A percentile compares a stretch with the other conserved stretches of the same genome.
Conservation (phyloP, 192 early-diverging fungal species). For the Linnemannia elongata region DNA sequence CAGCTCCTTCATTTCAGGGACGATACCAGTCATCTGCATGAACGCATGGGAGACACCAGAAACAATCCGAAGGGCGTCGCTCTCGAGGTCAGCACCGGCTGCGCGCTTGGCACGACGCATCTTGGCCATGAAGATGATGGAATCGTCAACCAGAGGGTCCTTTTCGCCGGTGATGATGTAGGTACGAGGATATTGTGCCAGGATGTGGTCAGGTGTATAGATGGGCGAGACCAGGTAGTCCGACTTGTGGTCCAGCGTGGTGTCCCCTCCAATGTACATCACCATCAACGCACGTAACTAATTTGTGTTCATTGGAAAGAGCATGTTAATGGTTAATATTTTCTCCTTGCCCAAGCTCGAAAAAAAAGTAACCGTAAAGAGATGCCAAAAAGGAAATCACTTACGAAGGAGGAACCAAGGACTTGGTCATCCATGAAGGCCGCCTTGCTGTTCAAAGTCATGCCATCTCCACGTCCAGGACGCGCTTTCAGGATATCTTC, state of each 20-base stretch:
- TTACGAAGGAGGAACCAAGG: constrained; percentile 82
- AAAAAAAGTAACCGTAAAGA: no score
- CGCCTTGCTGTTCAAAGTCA: constrained; percentile 82
- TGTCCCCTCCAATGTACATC: constrained; percentile 90
- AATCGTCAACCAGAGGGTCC: constrained; percentile 98
- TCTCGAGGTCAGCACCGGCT: constrained; percentile 23
- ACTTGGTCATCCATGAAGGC: constrained; percentile 92
- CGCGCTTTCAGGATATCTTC: constrained; percentile 32
- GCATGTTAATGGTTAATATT: background rate
- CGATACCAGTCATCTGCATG: constrained; percentile 76
- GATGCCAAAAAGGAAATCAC: background rate
- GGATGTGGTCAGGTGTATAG: constrained; percentile 84
- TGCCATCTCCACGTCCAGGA: constrained; percentile 61
- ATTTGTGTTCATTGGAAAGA: background rate
- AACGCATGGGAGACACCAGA: constrained; percentile 78
- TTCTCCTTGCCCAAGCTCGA: background rate
- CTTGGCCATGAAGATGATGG: constrained; percentile 90
- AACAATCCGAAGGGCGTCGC: constrained; percentile 70
- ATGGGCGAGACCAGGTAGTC: constrained; percentile 92
- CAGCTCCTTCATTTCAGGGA: constrained; percentile 77
- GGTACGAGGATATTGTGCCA: constrained; percentile 91
- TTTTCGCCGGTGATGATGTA: constrained; percentile 96
- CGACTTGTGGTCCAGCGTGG: constrained; percentile 78
- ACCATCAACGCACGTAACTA: constrained; percentile 79
- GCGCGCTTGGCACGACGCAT: constrained; percentile 84